Conservation (phyloP, 148 eudicot genomes). For the Mesembryanthemum crystallinum region DNA sequence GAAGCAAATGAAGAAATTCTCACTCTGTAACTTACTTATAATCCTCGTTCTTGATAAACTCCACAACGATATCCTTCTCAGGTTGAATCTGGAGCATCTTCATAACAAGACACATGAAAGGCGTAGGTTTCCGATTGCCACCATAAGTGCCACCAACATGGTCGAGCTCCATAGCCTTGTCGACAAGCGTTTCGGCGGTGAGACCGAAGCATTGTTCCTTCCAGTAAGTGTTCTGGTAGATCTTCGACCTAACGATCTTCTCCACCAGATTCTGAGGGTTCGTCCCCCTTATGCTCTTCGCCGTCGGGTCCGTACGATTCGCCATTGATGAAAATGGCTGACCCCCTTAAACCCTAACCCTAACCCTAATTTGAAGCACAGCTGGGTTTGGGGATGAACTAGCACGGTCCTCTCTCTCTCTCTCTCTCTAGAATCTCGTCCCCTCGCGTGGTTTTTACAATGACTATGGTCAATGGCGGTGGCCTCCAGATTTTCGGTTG, state of each 20-base stretch:
- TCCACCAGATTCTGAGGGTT: slow-evolving; percentile 94
- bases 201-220: slow-evolving; percentile 98
- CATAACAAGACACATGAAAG: slow-evolving; percentile 83
- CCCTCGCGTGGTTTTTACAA: background rate
- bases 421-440: background rate
- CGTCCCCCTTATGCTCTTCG: slow-evolving; percentile 87
- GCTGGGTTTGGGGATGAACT: background rate
- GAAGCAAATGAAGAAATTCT: background rate
- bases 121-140: slow-evolving; percentile 89
- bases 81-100: slow-evolving; percentile 99
- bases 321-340: slow-evolving; percentile 48
- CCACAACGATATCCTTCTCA: slow-evolving; percentile 89
- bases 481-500: background rate
- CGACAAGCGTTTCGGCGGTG: slow-evolving; percentile 96
- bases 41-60: slow-evolving; percentile 84
- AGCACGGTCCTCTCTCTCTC: background rate
- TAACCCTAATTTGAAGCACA: slow-evolving; percentile 27
- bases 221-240: slow-evolving; percentile 83
- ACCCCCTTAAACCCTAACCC: slow-evolving; percentile 23
- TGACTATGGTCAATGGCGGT: slow-evolving; percentile 17
- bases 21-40: slow-evolving; percentile 77
- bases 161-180: slow-evolving; percentile 98
- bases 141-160: slow-evolving; percentile 88
- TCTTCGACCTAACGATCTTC: slow-evolving; percentile 83
- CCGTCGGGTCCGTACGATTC: slow-evolving; percentile 93